Conservation (phyloP, 192 early-diverging fungal species). For the Backusella mclennaniae region DNA sequence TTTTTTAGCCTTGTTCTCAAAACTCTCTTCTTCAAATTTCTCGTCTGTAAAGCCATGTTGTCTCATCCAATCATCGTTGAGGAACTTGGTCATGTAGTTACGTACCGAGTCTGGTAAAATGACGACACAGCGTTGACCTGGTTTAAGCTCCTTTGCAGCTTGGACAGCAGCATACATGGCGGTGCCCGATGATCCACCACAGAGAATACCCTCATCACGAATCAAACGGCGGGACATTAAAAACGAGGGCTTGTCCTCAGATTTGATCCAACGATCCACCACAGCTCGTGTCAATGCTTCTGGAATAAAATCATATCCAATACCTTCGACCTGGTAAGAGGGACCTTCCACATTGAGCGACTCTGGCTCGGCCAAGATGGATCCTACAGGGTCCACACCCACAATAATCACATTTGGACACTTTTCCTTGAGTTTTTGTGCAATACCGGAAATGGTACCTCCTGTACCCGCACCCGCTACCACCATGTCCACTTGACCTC, state of each 20-base stretch:
- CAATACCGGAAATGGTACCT: conserved; percentile 95
- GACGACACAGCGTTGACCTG: conserved; percentile 90
- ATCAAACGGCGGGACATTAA: conserved; percentile 94
- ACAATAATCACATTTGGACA: conserved; percentile 86
- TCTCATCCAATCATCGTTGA: conserved; percentile 98
- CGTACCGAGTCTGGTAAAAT: conserved; percentile 96
- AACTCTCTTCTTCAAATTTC: conserved; percentile 61
- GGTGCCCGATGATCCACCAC: conserved; percentile 94
- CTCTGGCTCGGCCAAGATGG: conserved; percentile 90
- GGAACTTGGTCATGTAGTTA: conserved; percentile 99
- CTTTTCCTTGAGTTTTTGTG: conserved; percentile 93
- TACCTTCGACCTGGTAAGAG: conserved; percentile 95
- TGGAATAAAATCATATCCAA: conserved; percentile 99
- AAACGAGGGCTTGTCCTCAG: conserved; percentile 94
- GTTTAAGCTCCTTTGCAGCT: conserved; percentile 81
- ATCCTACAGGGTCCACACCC: conserved; percentile 93
- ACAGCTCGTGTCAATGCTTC: conserved; percentile 80
- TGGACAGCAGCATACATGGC: conserved; percentile 86
- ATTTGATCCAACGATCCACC: conserved; percentile 96
- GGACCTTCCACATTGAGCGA: conserved; percentile 66
- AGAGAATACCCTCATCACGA: conserved; percentile 94
- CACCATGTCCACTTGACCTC: conserved; percentile 93
- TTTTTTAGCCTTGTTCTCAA: conserved; percentile 59
- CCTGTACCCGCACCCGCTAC: conserved; percentile 96
- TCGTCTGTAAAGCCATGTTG: conserved; percentile 84